Evolutionary conservation across 1,284 basidiomycete species (phyloP).

Genomic region (Rhodotorula sp.): DNA sequence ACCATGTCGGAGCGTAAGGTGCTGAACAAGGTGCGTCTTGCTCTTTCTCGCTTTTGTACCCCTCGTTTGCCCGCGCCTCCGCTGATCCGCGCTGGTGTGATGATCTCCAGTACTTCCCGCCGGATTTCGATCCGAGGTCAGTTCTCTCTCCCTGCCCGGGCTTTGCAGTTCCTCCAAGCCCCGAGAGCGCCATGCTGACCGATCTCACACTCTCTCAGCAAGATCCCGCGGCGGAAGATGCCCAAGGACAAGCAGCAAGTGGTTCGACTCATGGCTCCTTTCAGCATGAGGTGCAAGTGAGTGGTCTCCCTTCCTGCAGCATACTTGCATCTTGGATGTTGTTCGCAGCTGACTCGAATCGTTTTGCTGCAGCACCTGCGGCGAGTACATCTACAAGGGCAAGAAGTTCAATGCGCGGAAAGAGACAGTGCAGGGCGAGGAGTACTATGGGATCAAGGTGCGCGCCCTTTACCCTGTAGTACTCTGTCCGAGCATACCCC

Average conservation of each 20-base stretch:
- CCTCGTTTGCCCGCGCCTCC: not conserved
- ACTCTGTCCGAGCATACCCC: not conserved
- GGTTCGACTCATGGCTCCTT: conserved; percentile 98
- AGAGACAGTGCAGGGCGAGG: conserved; percentile 93
- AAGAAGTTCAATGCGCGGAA: conserved; percentile 99
- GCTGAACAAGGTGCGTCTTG: conserved; percentile 47
- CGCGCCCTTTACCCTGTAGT: conserved; percentile 47
- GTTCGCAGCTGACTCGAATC: not conserved
- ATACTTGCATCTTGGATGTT: too few species aligned
- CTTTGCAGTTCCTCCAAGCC: conserved; percentile 43
- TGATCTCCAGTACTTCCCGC: conserved; percentile 51
- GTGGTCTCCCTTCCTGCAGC: not conserved
- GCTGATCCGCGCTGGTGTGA: not conserved
- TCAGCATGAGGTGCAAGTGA: conserved; percentile 73
- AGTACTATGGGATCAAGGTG: conserved; percentile 98
- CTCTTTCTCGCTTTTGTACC: too few species aligned
- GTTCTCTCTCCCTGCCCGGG: not conserved
- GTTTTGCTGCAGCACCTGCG: conserved; percentile 66
- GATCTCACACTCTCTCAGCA: not conserved
- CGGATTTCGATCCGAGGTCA: conserved; percentile 86
- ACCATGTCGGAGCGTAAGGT: conserved; percentile 53
- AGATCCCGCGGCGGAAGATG: conserved; percentile 79
- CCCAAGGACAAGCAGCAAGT: conserved; percentile 72
- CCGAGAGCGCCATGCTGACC: too few species aligned
- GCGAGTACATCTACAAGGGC: conserved; percentile 90